phyloP scores from a whole-genome alignment of 805 yeast genomes.

The Candida argentea region DNA sequence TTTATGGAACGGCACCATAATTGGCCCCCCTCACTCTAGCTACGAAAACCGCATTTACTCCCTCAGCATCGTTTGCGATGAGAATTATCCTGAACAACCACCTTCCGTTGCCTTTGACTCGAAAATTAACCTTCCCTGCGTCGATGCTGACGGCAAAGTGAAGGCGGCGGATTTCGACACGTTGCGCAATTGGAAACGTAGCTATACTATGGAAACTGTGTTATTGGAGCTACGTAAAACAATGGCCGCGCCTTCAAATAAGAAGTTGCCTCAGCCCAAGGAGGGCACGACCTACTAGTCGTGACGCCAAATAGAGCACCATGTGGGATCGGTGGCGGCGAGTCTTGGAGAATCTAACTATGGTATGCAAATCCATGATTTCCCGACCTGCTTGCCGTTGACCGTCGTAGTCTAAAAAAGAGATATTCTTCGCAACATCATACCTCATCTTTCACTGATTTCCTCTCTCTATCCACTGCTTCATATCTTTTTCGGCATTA shows the following conservation, averaged over 20 bases:
- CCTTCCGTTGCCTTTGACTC: slow-evolving; percentile 76
- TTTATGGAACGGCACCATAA: slow-evolving; percentile 93
- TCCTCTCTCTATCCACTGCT: slow-evolving; percentile 20
- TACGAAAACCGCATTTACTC: slow-evolving; percentile 94
- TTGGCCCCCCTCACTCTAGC: slow-evolving; percentile 87
- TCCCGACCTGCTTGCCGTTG: too few species aligned
- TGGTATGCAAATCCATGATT: too few species aligned
- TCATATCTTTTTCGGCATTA: slow-evolving; percentile 28
- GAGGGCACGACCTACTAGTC: slow-evolving; percentile 65
- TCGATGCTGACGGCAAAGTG: slow-evolving; percentile 54
- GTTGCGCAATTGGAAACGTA: slow-evolving; percentile 76
- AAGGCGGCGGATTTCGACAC: slow-evolving; percentile 43
- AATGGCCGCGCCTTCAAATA: slow-evolving; percentile 77
- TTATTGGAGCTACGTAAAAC: slow-evolving; percentile 73
- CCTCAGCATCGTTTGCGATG: slow-evolving; percentile 72
- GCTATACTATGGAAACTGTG: slow-evolving; percentile 90
- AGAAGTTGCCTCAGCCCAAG: slow-evolving; percentile 81
- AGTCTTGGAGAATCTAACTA: too few species aligned
- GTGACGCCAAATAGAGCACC: background rate
- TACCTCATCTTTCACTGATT: background rate
- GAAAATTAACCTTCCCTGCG: slow-evolving; percentile 85
- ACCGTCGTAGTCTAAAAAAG: too few species aligned
- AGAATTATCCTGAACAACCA: slow-evolving; percentile 78
- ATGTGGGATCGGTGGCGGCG: too few species aligned
- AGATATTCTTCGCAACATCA: too few species aligned